Percentiles rank a stretch among this genome's conserved stretches.
Conservation (phyloP, 2,329 filamentous ascomycete species). For the Phialocephala sp. region DNA sequence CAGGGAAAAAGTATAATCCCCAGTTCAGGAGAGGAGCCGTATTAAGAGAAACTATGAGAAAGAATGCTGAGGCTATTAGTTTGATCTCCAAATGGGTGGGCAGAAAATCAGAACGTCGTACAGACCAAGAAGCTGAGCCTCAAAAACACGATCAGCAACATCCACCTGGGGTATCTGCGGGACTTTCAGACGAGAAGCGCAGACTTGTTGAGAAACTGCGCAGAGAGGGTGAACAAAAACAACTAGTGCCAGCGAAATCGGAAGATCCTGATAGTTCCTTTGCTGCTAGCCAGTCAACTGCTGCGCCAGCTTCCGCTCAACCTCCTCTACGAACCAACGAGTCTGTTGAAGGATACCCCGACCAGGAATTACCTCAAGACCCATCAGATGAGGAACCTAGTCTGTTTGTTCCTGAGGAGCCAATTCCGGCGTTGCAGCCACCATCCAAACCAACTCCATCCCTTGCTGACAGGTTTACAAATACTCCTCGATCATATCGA, state of each 20-base stretch:
- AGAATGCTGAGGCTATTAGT: constrained; percentile 41
- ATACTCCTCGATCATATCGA: constrained; percentile 30
- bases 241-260: constrained; percentile 21
- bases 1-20: constrained; percentile 17
- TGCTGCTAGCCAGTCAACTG: constrained; percentile 28
- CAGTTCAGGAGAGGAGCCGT: constrained; percentile 23
- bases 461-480: constrained; percentile 35
- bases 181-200: constrained; percentile 39
- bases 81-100: constrained; percentile 54
- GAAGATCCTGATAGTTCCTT: constrained; percentile 33
- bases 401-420: constrained; percentile 25
- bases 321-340: not conserved
- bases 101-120: constrained; percentile 44
- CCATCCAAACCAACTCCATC: constrained; percentile 35
- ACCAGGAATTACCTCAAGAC: constrained; percentile 30
- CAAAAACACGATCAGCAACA: constrained; percentile 4
- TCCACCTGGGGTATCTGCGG: constrained; percentile 12
- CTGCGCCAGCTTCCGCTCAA: constrained; percentile 10
- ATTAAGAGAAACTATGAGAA: constrained; percentile 32
- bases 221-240: constrained; percentile 28
- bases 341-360: constrained; percentile 34
- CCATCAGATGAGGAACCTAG: constrained; percentile 10
- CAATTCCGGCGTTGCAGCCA: constrained; percentile 36
- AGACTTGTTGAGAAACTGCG: constrained; percentile 35
- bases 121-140: constrained; percentile 16